Evolutionary conservation across 1,284 basidiomycete genomes (phyloP), one percentile per base, ranked within the genome.

Genomic region (Naganishia sp.): DNA sequence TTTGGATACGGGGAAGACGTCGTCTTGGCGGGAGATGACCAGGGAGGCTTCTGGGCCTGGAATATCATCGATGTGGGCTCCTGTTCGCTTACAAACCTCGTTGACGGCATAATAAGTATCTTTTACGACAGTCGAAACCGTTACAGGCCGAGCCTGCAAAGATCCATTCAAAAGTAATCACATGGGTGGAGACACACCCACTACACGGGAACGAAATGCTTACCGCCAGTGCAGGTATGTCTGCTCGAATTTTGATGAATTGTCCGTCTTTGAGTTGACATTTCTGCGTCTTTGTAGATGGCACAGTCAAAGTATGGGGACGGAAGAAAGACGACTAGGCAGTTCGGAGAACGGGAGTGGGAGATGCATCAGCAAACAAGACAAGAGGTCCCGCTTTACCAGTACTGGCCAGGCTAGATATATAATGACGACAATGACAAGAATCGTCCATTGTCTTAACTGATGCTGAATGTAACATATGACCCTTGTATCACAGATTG

Each of bases 181-280:
- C 92, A 16, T 96, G 93, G 90, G 88, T 91, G 1, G 92, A 95
- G 77, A 85, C 90, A 70, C 89, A 93, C 79, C 92, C 91, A 3
- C 85, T 83, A n/a, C 88, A 90, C 66, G 66, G 50, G 33, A 85
- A 86, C 42, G 90, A 94, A 77, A 85, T 95, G 84, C 81, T 94
- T 56, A 94, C 92, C 10, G 87, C 91, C 2, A 91, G 90, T 71
- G 89, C 89, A 18, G 94, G 75, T 79, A 61, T 52, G 76, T 70
- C 25, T 7, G 15, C 10, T 25, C 1, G 11, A 33, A 6, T 28
- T 15, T 21, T 10, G 3, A 15, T 6, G 44, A 16, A n/a, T 10
- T 23, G 16, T 21, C 36, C 28, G 45, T 25, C 7, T 68, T 25
- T 21, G 31, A 56, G n/a, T 46, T 43, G 18, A 16, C 15, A 15